Base-by-base conservation (phyloP, 2,329 filamentous ascomycete species). In the Didymella arachidicola region DNA sequence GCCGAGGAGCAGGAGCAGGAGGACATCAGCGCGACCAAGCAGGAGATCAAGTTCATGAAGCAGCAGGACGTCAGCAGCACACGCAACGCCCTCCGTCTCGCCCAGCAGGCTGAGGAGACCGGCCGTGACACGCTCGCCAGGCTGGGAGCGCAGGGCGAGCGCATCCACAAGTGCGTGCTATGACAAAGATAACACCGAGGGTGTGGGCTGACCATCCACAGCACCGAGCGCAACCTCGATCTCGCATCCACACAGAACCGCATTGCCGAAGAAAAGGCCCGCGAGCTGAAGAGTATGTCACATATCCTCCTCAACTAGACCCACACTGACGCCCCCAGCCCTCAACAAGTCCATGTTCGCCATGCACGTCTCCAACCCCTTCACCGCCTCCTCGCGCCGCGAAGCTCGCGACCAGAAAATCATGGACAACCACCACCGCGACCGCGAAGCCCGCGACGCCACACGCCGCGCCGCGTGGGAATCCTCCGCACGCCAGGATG, bases 341-440 rank as follows among this genome's bases (percentile, higher is more conserved):
- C 82, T 96, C 48, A 96, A 97, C 78, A 84, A 89, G 62, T 93
- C 89, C 80, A 96, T 97, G 92, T 97, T 97, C 72, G 90, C 91
- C 5, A 86, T 93, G 22, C 89, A 93, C 70, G 88, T 93, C 19
- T 58, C 63, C 39, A 74, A 71, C 62, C 79, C 80, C 5, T 82
- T 97, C 74, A 95, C 91, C 0, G 87, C 86, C 14, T 87, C 85
- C 62, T 71, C 68, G 7, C 64, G 76, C 45, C 66, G 68, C 39
- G 66, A 85, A 84, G 65, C 72, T 32, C 68, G 72, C 26, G 91
- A 95, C 64, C 82, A 89, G 49, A 84, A 87, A 51, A 69, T 71
- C 43, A 81, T 96, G 70, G 86, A 89, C 44, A 88, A 88, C 44
- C 84, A 87, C 64, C 80, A 81, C 27, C 71, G 78, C 11, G 86